Percentiles rank a stretch among this genome's conserved stretches.
These are phyloP conservation scores for Aureobasidium zeae DNA, from an alignment of 2,329 filamentous ascomycete species.

Conservation along the genomic window DNA sequence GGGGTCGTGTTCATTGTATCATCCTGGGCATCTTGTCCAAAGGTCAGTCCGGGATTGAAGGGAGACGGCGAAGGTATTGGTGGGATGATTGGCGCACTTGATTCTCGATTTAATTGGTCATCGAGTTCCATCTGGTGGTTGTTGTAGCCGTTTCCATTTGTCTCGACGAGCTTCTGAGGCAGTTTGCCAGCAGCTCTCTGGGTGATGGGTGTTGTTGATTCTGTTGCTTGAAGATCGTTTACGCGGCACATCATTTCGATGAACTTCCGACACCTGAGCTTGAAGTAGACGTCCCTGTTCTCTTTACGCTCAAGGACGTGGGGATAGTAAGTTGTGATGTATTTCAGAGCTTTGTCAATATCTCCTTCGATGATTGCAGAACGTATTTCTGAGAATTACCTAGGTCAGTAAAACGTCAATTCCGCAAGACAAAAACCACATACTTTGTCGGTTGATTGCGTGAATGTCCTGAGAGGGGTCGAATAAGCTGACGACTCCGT, in stretches of 20 bases:
- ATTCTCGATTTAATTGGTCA: conserved; percentile 37
- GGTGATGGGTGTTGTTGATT: conserved; percentile 23
- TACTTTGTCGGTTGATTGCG: conserved; percentile 77
- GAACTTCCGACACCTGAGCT: conserved; percentile 80
- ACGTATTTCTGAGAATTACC: conserved; percentile 62
- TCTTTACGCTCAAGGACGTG: conserved; percentile 57
- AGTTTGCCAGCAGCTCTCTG: conserved; percentile 25
- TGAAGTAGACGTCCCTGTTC: conserved; percentile 80
- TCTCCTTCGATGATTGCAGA: conserved; percentile 82
- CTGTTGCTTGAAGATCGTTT: conserved; percentile 50
- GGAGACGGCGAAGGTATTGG: conserved; percentile 12
- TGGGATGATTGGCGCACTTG: conserved; percentile 8
- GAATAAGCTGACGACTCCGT: conserved; percentile 43
- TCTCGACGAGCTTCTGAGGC: conserved; percentile 12
- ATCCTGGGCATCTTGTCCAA: conserved; percentile 9
- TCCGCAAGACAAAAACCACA: conserved; percentile 27
- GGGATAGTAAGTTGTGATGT: conserved; percentile 69
- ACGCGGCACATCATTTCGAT: conserved; percentile 83
- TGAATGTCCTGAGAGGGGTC: conserved; percentile 74
- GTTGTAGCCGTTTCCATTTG: conserved; percentile 29
- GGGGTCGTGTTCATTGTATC: conserved; percentile 31
- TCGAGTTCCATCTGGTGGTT: conserved; percentile 51
- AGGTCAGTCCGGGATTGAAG: neutral
- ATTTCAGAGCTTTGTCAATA: conserved; percentile 79
- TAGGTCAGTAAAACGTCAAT: neutral